A percentile compares a stretch with the other conserved stretches of the same genome.
Evolutionary conservation across 192 early-diverging fungal species (phyloP).

Genomic region (Glomus cerebriforme): DNA sequence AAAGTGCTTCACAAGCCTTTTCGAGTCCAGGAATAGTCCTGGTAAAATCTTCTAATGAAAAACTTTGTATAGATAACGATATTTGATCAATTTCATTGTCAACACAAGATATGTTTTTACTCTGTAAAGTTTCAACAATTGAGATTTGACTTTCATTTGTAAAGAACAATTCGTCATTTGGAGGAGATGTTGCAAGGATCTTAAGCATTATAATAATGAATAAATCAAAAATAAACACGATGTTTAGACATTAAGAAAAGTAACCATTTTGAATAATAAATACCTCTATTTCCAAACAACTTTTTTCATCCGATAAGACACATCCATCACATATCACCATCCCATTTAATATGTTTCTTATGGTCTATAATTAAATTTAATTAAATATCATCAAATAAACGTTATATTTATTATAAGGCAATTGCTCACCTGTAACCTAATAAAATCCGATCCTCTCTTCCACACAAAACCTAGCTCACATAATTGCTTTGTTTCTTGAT

Average conservation of each 20-base stretch:
- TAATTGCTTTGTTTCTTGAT: constrained; percentile 22
- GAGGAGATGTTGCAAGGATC: constrained; percentile 7
- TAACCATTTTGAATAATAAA: background rate
- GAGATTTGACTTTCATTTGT: constrained; percentile 5
- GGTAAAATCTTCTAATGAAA: constrained; percentile 5
- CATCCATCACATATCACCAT: constrained; percentile 14
- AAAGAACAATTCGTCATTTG: background rate
- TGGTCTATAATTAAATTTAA: constrained; percentile 14
- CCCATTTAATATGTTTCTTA: constrained; percentile 3
- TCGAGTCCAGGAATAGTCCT: constrained; percentile 67
- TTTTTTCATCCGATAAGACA: background rate
- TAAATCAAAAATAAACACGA: background rate
- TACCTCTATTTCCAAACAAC: constrained; percentile 20
- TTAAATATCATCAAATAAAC: background rate
- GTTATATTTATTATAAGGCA: background rate
- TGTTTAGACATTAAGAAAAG: background rate
- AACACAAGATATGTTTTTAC: background rate
- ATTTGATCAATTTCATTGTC: constrained; percentile 8
- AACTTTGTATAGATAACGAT: background rate
- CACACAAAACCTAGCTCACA: constrained; percentile 26
- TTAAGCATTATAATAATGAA: background rate
- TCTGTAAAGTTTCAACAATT: background rate
- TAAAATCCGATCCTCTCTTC: background rate
- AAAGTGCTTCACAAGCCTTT: constrained; percentile 67
- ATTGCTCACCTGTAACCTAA: background rate